Conservation (phyloP, 768 basidiomycete genomes). For the Hericium erinaceus region DNA sequence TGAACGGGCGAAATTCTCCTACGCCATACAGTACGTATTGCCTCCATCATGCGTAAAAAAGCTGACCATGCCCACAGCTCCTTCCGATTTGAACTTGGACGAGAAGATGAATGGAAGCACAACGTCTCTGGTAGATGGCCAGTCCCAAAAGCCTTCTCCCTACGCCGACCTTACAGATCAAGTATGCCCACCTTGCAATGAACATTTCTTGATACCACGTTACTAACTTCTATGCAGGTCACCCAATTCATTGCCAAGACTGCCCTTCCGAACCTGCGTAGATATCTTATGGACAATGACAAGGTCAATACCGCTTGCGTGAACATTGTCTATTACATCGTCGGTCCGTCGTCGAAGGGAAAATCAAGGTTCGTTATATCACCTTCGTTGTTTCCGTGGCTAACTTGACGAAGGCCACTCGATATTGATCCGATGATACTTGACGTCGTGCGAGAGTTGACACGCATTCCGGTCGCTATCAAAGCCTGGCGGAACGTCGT, state of each 20-base stretch:
- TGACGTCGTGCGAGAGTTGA: constrained; percentile 68
- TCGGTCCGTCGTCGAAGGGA: constrained; percentile 72
- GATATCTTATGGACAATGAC: constrained; percentile 78
- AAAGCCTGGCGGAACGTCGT: constrained; percentile 84
- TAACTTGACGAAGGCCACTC: constrained; percentile 47
- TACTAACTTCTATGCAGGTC: constrained; percentile 37
- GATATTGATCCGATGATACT: constrained; percentile 65
- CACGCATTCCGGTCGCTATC: constrained; percentile 61
- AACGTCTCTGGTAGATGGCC: constrained; percentile 26
- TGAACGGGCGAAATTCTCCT: constrained; percentile 69
- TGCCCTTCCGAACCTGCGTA: constrained; percentile 67
- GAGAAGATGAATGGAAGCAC: constrained; percentile 49
- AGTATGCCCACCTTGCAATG: constrained; percentile 23
- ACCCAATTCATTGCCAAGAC: constrained; percentile 57
- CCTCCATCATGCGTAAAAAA: background rate
- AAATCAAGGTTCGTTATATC: constrained; percentile 48
- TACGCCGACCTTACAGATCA: constrained; percentile 36
- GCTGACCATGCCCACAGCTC: constrained; percentile 4
- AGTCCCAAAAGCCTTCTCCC: constrained; percentile 18
- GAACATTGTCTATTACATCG: constrained; percentile 77
- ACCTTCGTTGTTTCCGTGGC: background rate
- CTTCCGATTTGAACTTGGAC: constrained; percentile 37
- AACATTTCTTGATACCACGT: background rate
- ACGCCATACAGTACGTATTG: constrained; percentile 39
- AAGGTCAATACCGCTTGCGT: constrained; percentile 70